A percentile compares a stretch with the other conserved stretches of the same genome.
These are phyloP conservation scores for Westerdykella ornata DNA, from an alignment of 2,329 filamentous ascomycete species.

Conservation along the genomic window DNA sequence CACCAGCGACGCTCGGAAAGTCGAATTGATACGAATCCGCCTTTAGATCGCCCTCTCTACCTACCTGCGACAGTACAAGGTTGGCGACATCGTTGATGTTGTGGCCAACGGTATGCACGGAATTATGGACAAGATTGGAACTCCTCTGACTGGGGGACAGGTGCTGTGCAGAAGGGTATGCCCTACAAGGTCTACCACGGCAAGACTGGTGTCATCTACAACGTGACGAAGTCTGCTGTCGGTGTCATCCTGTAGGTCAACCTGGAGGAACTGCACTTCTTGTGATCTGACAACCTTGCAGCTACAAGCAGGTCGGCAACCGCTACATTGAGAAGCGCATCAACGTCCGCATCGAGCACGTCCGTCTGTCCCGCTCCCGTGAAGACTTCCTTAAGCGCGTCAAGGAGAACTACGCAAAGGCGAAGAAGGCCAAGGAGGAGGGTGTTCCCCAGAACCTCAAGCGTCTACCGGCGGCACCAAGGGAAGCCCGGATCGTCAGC, in stretches of 20 bases:
- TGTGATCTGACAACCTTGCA: conserved; percentile 8
- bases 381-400: conserved; percentile 95
- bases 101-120: conserved; percentile 83
- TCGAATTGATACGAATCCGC: conserved; percentile 17
- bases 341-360: conserved; percentile 98
- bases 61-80: conserved; percentile 91
- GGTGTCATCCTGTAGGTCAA: conserved; percentile 74
- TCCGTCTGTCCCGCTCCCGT: conserved; percentile 86
- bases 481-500: conserved; percentile 72
- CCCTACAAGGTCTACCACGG: conserved; percentile 99
- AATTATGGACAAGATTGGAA: conserved; percentile 4
- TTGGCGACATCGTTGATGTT: conserved; percentile 98
- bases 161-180: conserved; percentile 56
- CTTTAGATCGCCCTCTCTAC: conserved; percentile 72
- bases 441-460: conserved; percentile 87
- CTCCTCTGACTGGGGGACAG: conserved; percentile 22
- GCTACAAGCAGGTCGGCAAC: conserved; percentile 97
- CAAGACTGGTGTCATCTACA: conserved; percentile 92
- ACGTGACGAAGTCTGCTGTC: conserved; percentile 96
- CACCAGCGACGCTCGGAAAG: neutral
- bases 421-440: conserved; percentile 85
- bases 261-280: neutral
- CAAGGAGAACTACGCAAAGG: conserved; percentile 90
- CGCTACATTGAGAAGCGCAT: conserved; percentile 99
- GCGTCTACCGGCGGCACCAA: conserved; percentile 75